phyloP scores from a whole-genome alignment of 2,329 filamentous ascomycete species.

The Trichoderma guizhouense region DNA sequence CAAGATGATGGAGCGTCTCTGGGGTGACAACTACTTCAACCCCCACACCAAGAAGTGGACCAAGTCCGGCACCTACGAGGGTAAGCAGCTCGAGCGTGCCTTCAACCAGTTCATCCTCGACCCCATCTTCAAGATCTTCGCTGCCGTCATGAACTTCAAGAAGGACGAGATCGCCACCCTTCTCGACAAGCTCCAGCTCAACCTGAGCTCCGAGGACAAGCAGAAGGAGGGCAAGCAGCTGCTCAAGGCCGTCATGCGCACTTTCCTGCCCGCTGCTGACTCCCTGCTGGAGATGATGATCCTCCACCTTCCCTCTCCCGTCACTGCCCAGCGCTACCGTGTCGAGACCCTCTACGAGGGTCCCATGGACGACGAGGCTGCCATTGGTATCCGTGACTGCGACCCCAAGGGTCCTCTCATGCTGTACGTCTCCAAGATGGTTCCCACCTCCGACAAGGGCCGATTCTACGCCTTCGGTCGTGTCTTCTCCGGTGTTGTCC shows the following conservation, averaged over 20 bases:
- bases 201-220: slow-evolving; percentile 81
- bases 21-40: slow-evolving; percentile 99
- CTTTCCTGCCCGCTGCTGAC: slow-evolving; percentile 97
- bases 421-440: slow-evolving; percentile 99
- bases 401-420: slow-evolving; percentile 98
- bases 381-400: slow-evolving; percentile 97
- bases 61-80: slow-evolving; percentile 77
- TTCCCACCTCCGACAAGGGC: slow-evolving; percentile 98
- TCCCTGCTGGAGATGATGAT: slow-evolving; percentile 99
- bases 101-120: slow-evolving; percentile 99
- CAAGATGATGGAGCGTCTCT: slow-evolving; percentile 99
- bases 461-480: slow-evolving; percentile 99
- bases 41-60: slow-evolving; percentile 99
- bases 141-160: slow-evolving; percentile 97
- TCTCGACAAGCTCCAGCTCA: slow-evolving; percentile 90
- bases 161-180: slow-evolving; percentile 83
- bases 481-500: slow-evolving; percentile 99
- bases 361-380: slow-evolving; percentile 85
- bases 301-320: slow-evolving; percentile 94
- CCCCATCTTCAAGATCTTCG: slow-evolving; percentile 99
- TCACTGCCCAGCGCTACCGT: slow-evolving; percentile 96
- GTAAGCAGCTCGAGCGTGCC: slow-evolving; percentile 89
- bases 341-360: slow-evolving; percentile 98
- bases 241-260: slow-evolving; percentile 97
- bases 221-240: slow-evolving; percentile 96